phyloP scores from a whole-genome alignment of 169 alveolate species.

The Eimeria maxima region DNA sequence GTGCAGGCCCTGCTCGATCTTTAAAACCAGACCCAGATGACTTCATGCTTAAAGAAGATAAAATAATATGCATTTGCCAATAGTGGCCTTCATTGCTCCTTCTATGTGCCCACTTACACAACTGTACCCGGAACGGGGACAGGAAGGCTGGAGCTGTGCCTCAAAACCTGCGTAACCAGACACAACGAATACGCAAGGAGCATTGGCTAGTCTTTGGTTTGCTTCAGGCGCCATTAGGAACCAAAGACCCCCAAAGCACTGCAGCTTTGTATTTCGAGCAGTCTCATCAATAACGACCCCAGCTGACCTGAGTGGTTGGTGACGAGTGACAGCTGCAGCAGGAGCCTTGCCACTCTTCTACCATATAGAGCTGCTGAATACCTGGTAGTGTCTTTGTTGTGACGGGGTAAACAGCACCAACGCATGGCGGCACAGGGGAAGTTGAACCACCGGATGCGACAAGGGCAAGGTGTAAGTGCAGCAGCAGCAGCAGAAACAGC shows the following conservation, averaged over 20 bases:
- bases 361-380: background rate
- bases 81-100: background rate
- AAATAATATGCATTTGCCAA: background rate
- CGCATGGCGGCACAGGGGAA: constrained; percentile 41
- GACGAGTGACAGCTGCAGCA: background rate
- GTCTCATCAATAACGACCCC: background rate
- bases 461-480: background rate
- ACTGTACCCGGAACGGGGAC: background rate
- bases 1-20: background rate
- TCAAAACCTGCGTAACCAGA: background rate
- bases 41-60: background rate
- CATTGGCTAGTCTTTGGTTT: background rate
- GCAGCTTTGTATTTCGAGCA: background rate
- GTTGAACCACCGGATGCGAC: background rate
- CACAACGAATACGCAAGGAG: background rate
- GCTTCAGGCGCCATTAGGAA: background rate
- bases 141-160: constrained; percentile 12
- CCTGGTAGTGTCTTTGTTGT: background rate
- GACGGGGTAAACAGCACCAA: background rate
- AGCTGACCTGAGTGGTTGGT: background rate
- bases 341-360: background rate
- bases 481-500: background rate
- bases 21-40: background rate
- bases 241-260: background rate
- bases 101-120: background rate